Percentiles rank a stretch among this genome's conserved stretches.
Conservation (phyloP, 2,329 filamentous ascomycete genomes). For the Aspergillus nomiae region DNA sequence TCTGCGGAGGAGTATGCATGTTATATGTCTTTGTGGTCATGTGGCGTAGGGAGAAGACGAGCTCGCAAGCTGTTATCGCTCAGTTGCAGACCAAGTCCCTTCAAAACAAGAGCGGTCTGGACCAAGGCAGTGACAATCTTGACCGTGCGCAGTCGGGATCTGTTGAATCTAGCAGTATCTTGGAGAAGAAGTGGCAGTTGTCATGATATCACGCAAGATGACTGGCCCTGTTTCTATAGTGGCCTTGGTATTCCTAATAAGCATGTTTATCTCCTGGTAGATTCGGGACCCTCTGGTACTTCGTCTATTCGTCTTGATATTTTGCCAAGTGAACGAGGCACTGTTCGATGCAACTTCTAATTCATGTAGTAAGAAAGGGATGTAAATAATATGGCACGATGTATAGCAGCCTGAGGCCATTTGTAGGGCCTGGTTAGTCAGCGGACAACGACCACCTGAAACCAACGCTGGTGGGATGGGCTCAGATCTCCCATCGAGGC, state of each 20-base stretch:
- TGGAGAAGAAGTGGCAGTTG: background rate
- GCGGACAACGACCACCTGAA: constrained; percentile 18
- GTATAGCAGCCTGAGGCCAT: constrained; percentile 15
- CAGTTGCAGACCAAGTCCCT: background rate
- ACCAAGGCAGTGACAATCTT: background rate
- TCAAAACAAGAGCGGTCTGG: background rate
- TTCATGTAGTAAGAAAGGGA: background rate
- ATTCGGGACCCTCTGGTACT: too few species aligned
- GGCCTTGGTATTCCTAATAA: too few species aligned
- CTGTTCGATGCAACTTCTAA: background rate
- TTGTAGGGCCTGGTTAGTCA: constrained; percentile 20
- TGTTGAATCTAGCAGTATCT: background rate
- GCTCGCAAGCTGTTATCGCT: background rate
- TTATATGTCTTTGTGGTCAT: constrained; percentile 36
- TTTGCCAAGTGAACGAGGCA: too few species aligned
- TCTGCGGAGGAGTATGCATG: constrained; percentile 51
- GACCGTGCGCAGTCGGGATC: background rate
- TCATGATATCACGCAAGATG: background rate
- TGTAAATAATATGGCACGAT: background rate
- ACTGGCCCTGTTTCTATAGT: background rate
- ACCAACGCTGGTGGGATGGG: constrained; percentile 13
- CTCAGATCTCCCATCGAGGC: constrained; percentile 12
- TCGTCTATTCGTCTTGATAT: background rate
- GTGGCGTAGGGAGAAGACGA: background rate
- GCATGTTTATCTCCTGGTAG: too few species aligned